A percentile compares a stretch with the other conserved stretches of the same genome.
Evolutionary conservation across 371 early-diverging fungal species (phyloP).

Genomic region (Apophysomyces ossiformis): DNA sequence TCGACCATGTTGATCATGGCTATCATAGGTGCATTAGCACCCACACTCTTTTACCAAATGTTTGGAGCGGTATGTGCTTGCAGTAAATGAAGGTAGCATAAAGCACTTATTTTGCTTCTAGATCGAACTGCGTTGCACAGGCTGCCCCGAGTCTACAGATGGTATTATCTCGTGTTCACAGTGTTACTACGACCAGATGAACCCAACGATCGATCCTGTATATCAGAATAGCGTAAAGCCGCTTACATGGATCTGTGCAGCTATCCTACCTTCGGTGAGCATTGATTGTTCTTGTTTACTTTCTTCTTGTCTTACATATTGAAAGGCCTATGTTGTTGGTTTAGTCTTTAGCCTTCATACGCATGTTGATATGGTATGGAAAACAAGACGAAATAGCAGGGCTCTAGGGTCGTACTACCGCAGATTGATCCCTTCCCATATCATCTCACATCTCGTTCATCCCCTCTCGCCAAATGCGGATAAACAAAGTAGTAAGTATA

Average conservation of each 20-base stretch:
- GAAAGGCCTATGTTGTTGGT: slow-evolving; percentile 85
- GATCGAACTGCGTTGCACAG: slow-evolving; percentile 65
- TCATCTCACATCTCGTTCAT: slow-evolving; percentile 51
- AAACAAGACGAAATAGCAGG: slow-evolving; percentile 43
- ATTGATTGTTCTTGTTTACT: background rate
- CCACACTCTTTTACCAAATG: slow-evolving; percentile 92
- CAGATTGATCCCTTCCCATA: slow-evolving; percentile 44
- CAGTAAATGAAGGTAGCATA: background rate
- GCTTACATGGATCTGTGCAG: slow-evolving; percentile 89
- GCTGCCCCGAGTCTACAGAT: slow-evolving; percentile 48
- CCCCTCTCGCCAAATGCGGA: slow-evolving; percentile 25
- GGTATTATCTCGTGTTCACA: slow-evolving; percentile 54
- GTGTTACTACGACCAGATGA: slow-evolving; percentile 70
- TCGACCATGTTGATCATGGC: slow-evolving; percentile 94
- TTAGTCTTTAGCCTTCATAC: slow-evolving; percentile 93
- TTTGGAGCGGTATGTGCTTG: slow-evolving; percentile 72
- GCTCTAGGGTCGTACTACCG: slow-evolving; percentile 31
- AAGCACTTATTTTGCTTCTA: slow-evolving; percentile 17
- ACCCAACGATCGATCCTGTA: slow-evolving; percentile 82
- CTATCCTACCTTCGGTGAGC: slow-evolving; percentile 74
- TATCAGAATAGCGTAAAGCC: slow-evolving; percentile 83
- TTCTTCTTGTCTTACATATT: slow-evolving; percentile 2
- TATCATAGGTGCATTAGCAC: slow-evolving; percentile 91
- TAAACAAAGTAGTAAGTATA: background rate
- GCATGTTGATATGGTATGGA: slow-evolving; percentile 89